Evolutionary conservation across 2,329 filamentous ascomycete genomes (phyloP), one percentile per base, ranked within the genome.

Genomic region (Fusarium sp.): DNA sequence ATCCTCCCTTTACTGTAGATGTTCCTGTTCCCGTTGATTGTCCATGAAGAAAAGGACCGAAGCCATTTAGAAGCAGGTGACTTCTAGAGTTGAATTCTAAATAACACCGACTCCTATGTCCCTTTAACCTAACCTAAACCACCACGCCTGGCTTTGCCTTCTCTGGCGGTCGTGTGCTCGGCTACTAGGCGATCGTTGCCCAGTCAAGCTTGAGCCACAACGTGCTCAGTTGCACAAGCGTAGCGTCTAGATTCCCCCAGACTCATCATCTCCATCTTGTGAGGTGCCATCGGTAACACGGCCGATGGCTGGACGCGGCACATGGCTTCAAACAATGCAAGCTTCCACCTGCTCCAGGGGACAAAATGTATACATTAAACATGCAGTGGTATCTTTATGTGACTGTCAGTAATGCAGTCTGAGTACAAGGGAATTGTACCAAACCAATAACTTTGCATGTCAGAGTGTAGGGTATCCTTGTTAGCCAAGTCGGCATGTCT

Each of bases 201-300:
- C 35, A 62, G 65, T 58, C 51, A 46, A 46, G 65, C 44, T 46
- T 28, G 50, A 53, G 51, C 50, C 57, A 69, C 59, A 68, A 56
- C 56, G 56, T 65, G 66, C 49, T 54, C 51, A 50, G 66, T 66
- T 44, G 61, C 51, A 72, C 67, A 62, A 37, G 55, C 55, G 70
- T 71, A 45, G 54, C 67, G 48, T 66, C 67, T 67, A 63, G 64
- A 68, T 71, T 58, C 41, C 30, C 39, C 41, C 45, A 47, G 46
- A 40, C 56, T 52, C 52, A 68, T 59, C 51, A 44, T 49, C 43
- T 55, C 37, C 52, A 41, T 57, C 55, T 59, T 39, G 61, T 59
- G 56, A 71, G 37, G 44, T 57, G 37, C 54, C 60, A 63, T 53
- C 32, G 22, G 67, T 71, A 30, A 39, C 70, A 61, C 57, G 53